Evolutionary conservation across 495 filamentous ascomycete species (phyloP), one percentile per base, ranked within the genome.

Genomic region (Glarea lozoyensis): DNA sequence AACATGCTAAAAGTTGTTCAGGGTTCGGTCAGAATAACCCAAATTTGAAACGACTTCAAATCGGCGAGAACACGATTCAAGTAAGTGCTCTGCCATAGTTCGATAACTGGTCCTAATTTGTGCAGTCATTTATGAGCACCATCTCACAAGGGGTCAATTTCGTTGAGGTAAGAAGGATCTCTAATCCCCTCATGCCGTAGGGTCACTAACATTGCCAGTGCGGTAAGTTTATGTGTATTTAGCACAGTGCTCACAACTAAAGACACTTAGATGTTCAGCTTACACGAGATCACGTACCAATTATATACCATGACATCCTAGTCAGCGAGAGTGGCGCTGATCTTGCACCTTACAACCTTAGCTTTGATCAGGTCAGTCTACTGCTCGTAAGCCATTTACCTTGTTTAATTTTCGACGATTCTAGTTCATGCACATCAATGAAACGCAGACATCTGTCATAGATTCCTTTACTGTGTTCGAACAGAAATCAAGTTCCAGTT

Each of bases 261-360:
- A 36, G 9, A 15, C 23, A 15, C 23, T 22, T 24, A 61, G 65
- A 68, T 45, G 61, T 63, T n/a, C 65, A 67, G 38, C 46, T 68
- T 13, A 66, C 65, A 7, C 52, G 48, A 46, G 65, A 69, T 41
- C 53, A 54, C 39, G 52, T 63, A 2, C 59, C 63, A 9, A 55
- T 65, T 9, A 59, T 65, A 10, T 69, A 60, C 34, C 63, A 67
- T 31, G 65, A 66, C 37, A 63, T 65, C 37, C 51, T 58, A 3
- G 16, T 69, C 2, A 61, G 56, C 38, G 65, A 69, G 34, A 59
- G 54, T 1, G 65, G 65, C 2, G 60, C 58, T 12, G 63, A 70
- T 40, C 45, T 59, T 17, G 53, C 64, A 17, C 50, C 64, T 15
- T 55, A 67, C 47, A 49, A 50, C 19, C 43, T 68, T 9, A 68